Evolutionary conservation across 768 basidiomycete genomes (phyloP), one percentile per base, ranked within the genome.

Genomic region (Lentinula sp.): DNA sequence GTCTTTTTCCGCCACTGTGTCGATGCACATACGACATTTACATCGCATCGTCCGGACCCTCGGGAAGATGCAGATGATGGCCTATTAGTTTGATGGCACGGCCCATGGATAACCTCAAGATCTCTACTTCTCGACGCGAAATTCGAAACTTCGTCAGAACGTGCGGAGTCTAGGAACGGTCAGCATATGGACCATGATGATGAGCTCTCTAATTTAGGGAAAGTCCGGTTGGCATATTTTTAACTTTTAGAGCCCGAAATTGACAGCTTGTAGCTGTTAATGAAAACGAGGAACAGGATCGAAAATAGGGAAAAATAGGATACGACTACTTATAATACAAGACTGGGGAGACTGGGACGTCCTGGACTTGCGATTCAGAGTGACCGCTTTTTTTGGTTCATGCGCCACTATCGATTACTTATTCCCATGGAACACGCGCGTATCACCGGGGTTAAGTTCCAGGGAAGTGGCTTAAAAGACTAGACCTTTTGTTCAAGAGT

Each of bases 381-480:
- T 16, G 28, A 23, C 57, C 53, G 32, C 67, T 60, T 60, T 68
- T 73, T 77, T 76, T 75, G 76, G 70, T 77, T 76, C 71, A 67
- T 71, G 70, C 76, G 74, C 78, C 77, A 76, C 78, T 71, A 80
- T 79, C 77, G 69, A 78, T 79, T 71, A 73, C 76, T 77, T 75
- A 68, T 78, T 78, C 76, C 78, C 80, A 77, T 79, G 75, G 73
- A 75, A 74, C 70, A 75, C 74, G 77, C 75, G 74, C 71, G 69
- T 77, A 78, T 81, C 80, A 80, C 80, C 76, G 74, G 78, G 76
- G 72, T 76, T 69, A 73, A 71, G 66, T 55, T 70, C 73, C 74
- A 68, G 71, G 73, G 70, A 73, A 71, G 74, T 69, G 68, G 70
- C 74, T 74, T 66, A 59, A 60, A 66, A 78, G 76, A 74, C 65